These are phyloP conservation scores for Evansstolkia leycettana DNA, from an alignment of 495 filamentous ascomycete genomes.

Conservation along the genomic window DNA sequence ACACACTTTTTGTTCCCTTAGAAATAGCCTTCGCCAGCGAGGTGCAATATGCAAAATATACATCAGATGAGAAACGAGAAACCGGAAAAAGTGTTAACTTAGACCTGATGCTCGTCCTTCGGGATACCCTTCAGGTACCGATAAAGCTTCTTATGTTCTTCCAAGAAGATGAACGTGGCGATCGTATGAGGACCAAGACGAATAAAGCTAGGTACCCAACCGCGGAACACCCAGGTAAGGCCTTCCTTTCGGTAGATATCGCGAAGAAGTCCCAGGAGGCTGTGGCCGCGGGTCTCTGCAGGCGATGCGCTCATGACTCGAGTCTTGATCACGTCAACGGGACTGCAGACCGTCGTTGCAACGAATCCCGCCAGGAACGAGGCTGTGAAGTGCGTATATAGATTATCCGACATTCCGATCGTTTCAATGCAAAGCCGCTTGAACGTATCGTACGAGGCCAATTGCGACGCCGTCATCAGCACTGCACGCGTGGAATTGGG, in stretches of 20 bases:
- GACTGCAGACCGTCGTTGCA: conserved; percentile 88
- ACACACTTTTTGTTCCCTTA: too few species aligned
- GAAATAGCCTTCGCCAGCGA: too few species aligned
- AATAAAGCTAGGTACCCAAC: conserved; percentile 96
- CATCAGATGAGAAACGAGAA: conserved; percentile 9
- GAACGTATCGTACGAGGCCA: conserved; percentile 87
- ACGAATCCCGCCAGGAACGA: conserved; percentile 82
- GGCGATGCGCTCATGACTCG: conserved; percentile 69
- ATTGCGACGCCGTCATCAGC: conserved; percentile 85
- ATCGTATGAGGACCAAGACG: conserved; percentile 90
- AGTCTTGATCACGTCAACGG: conserved; percentile 96
- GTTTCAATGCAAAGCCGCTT: conserved; percentile 62
- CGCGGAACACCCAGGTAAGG: conserved; percentile 81
- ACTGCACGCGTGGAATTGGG: conserved; percentile 83
- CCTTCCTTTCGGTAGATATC: conserved; percentile 72
- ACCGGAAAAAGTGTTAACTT: conserved; percentile 10
- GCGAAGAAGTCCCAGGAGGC: conserved; percentile 43
- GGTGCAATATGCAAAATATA: not conserved
- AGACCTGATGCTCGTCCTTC: conserved; percentile 3
- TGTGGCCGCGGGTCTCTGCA: conserved; percentile 39
- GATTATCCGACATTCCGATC: conserved; percentile 59
- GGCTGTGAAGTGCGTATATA: conserved; percentile 77
- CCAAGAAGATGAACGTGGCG: conserved; percentile 87
- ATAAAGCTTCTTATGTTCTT: conserved; percentile 55
- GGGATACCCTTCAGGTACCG: conserved; percentile 31